Evolutionary conservation across 1,139 yeast species (phyloP).

Genomic region (Geotrichum australiense): DNA sequence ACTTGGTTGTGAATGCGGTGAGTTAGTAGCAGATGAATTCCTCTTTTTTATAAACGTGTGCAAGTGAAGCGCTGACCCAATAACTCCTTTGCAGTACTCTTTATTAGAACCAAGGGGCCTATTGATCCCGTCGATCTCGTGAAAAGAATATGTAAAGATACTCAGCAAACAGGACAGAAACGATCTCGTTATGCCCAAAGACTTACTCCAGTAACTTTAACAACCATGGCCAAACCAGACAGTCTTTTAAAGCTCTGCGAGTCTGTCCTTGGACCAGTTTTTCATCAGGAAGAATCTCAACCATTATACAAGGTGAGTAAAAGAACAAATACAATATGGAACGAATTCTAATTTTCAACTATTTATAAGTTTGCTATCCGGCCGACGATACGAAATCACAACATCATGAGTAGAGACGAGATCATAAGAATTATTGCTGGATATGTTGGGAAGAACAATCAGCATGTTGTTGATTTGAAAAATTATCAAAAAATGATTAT

Average conservation of each 20-base stretch:
- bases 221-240: constrained; percentile 65
- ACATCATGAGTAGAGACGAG: constrained; percentile 57
- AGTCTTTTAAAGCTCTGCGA: constrained; percentile 56
- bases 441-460: constrained; percentile 60
- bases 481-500: constrained; percentile 70
- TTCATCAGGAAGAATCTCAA: constrained; percentile 43
- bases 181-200: constrained; percentile 66
- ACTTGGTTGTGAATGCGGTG: constrained; percentile 67
- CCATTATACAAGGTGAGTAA: constrained; percentile 6
- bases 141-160: constrained; percentile 53
- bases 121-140: constrained; percentile 71
- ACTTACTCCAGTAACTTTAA: constrained; percentile 68
- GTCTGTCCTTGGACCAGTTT: constrained; percentile 57
- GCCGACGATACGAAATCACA: constrained; percentile 72
- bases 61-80: too few relatives aligned
- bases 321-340: background rate
- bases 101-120: constrained; percentile 73
- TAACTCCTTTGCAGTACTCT: constrained; percentile 40
- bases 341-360: background rate
- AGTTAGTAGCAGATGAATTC: constrained; percentile 30
- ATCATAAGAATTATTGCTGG: constrained; percentile 68
- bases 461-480: constrained; percentile 75
- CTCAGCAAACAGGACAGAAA: constrained; percentile 44
- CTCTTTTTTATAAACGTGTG: background rate
- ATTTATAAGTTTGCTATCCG: constrained; percentile 67